phyloP scores from a whole-genome alignment of 306 rosid species.

The Biancaea sappan region DNA sequence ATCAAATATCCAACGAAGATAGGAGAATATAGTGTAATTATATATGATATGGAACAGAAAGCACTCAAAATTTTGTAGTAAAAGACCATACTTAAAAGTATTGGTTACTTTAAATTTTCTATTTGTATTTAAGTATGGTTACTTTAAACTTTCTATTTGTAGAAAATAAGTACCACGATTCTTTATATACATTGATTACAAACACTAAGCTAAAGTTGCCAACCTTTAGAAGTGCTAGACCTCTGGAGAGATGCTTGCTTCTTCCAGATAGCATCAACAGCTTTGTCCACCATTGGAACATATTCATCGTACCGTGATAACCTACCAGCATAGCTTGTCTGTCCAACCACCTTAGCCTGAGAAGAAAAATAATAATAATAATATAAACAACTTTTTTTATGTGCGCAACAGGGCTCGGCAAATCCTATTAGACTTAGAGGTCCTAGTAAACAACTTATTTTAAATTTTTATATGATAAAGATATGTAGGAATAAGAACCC shows the following conservation, averaged over 20 bases:
- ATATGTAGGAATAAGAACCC: neutral
- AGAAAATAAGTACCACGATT: conserved; percentile 5
- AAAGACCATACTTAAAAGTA: conserved; percentile 2
- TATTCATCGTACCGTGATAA: conserved; percentile 87
- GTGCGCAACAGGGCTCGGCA: neutral
- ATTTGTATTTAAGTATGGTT: neutral
- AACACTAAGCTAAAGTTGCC: conserved; percentile 19
- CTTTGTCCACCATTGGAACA: conserved; percentile 96
- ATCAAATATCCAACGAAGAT: neutral
- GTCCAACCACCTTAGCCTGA: conserved; percentile 77
- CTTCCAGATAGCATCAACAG: conserved; percentile 89
- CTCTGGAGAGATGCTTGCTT: conserved; percentile 60
- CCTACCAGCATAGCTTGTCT: conserved; percentile 60
- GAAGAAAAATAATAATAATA: conserved; percentile 23
- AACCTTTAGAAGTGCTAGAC: conserved; percentile 67
- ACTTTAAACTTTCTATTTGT: conserved; percentile 1
- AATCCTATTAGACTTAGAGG: conserved; percentile 4
- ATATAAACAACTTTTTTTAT: conserved; percentile 11
- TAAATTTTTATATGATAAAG: neutral
- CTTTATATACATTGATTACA: neutral
- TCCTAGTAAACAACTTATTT: neutral
- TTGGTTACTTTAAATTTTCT: neutral
- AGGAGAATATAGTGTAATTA: neutral
- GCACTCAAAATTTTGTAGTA: neutral
- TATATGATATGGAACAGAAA: conserved; percentile 19